Evolutionary conservation across 176 grass and related monocot genomes (phyloP).

Genomic region (Carex parvula): DNA sequence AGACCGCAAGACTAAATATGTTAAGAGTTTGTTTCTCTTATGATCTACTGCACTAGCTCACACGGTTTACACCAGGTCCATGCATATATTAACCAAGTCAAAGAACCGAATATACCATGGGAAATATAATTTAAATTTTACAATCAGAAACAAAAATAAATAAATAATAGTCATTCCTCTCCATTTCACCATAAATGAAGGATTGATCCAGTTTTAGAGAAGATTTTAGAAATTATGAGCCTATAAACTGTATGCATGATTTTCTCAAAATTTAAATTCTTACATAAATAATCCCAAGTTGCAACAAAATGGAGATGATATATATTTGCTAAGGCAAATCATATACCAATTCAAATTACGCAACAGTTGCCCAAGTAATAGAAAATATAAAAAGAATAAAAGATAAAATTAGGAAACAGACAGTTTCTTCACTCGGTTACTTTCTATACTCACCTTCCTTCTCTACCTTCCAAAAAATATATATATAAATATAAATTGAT

Average conservation of each 20-base stretch:
- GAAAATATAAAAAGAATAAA: neutral
- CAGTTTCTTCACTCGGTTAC: neutral
- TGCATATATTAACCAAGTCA: neutral
- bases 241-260: neutral
- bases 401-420: neutral
- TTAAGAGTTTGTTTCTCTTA: no score
- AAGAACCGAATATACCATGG: neutral
- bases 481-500: neutral
- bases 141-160: neutral
- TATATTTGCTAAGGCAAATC: neutral
- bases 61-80: neutral
- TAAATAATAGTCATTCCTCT: neutral
- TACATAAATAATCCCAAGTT: neutral
- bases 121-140: neutral
- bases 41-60: neutral
- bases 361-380: neutral
- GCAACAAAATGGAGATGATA: neutral
- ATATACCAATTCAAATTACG: slow-evolving; percentile 12
- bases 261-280: neutral
- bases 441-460: neutral
- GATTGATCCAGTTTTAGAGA: no score
- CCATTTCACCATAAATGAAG: neutral
- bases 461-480: neutral
- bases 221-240: neutral
- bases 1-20: neutral